Conservation (phyloP, 2,329 filamentous ascomycete species). For the Colletotrichum neosansevieriae region DNA sequence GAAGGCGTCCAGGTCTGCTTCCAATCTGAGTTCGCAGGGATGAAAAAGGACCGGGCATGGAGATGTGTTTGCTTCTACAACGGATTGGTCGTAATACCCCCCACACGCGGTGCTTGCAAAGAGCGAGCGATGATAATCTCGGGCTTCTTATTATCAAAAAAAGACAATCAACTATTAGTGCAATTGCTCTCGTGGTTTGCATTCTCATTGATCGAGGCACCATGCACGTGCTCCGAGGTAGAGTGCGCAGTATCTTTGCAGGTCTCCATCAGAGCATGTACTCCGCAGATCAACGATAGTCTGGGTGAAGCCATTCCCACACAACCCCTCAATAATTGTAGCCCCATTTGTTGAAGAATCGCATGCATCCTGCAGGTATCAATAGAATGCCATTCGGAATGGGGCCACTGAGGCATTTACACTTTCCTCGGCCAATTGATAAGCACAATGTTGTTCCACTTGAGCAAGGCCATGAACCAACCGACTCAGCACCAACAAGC, state of each 20-base stretch:
- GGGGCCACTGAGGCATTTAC: constrained; percentile 32
- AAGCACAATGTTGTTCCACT: not conserved
- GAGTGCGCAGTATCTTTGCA: not conserved
- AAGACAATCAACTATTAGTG: not conserved
- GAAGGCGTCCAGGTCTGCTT: constrained; percentile 17
- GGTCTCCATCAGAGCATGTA: constrained; percentile 1
- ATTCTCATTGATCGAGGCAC: not conserved
- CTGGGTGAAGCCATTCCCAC: constrained; percentile 6
- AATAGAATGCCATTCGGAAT: constrained; percentile 9
- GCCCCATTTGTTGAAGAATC: not conserved
- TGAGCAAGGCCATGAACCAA: not conserved
- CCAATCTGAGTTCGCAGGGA: constrained; percentile 23
- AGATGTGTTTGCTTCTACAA: constrained; percentile 3
- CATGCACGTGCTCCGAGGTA: not conserved
- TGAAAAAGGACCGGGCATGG: not conserved
- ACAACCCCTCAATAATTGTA: not conserved
- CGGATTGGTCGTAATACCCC: constrained; percentile 19
- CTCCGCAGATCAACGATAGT: not conserved
- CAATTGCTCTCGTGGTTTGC: not conserved
- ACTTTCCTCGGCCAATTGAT: not conserved
- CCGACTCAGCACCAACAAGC: constrained; percentile 10
- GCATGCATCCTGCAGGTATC: constrained; percentile 1
- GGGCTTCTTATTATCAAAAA: not conserved
- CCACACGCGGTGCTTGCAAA: not conserved
- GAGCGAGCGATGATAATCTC: constrained; percentile 1